phyloP scores from a whole-genome alignment of 2,329 filamentous ascomycete genomes.

The Iodosphaeria phyllophila region DNA sequence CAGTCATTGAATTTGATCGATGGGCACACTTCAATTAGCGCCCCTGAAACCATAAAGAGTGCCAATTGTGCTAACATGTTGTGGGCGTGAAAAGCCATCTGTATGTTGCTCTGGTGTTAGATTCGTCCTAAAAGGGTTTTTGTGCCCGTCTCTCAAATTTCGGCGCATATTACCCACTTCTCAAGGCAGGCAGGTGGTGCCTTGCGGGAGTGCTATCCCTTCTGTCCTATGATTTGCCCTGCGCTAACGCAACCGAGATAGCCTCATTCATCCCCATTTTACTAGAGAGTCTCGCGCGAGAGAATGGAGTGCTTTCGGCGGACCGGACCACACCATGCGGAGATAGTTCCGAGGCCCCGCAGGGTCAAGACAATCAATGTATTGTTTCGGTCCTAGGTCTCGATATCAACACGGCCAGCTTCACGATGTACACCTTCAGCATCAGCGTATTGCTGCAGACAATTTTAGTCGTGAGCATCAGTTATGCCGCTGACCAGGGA shows the following conservation, averaged over 20 bases:
- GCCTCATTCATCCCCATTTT: slow-evolving; percentile 92
- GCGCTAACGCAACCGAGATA: no score
- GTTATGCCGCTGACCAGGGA: slow-evolving; percentile 87
- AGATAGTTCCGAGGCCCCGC: slow-evolving; percentile 33
- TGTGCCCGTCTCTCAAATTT: no score
- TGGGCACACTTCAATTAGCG: no score
- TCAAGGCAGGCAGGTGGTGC: not conserved
- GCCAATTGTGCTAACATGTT: no score
- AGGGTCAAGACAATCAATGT: slow-evolving; percentile 44
- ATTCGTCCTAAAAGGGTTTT: no score
- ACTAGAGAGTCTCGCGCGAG: slow-evolving; percentile 79
- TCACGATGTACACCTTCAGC: slow-evolving; percentile 97
- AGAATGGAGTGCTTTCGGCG: slow-evolving; percentile 71
- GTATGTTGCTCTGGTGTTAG: no score
- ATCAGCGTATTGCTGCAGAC: slow-evolving; percentile 80
- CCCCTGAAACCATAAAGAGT: no score
- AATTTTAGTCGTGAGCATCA: slow-evolving; percentile 86
- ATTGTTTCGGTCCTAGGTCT: slow-evolving; percentile 65
- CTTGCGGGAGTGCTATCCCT: no score
- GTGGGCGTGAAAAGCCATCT: no score
- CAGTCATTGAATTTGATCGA: not conserved
- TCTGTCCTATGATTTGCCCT: no score
- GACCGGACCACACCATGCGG: slow-evolving; percentile 46
- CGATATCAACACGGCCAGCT: slow-evolving; percentile 88
- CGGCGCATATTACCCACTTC: slow-evolving; percentile 1